Evolutionary conservation across 129 eudicot species (phyloP).

Genomic region (Helianthus tuberosus): DNA sequence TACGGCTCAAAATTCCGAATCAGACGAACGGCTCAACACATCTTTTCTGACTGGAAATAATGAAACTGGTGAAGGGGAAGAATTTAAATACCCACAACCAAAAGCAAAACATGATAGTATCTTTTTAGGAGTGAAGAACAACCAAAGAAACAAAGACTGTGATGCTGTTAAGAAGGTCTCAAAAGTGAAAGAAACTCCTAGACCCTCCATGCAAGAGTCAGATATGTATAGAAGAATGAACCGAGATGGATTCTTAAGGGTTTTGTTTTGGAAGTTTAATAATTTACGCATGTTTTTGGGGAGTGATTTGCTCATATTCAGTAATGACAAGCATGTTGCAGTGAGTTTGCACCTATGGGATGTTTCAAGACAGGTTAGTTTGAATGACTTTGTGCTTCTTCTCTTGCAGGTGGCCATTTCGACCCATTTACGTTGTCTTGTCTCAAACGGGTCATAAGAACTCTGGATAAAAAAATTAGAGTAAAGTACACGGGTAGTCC

Average conservation of each 20-base stretch:
- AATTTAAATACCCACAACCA: constrained; percentile 36
- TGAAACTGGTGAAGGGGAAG: constrained; percentile 40
- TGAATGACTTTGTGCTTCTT: neutral
- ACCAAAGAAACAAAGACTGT: constrained; percentile 55
- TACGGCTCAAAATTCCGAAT: constrained; percentile 52
- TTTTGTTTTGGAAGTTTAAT: constrained; percentile 92
- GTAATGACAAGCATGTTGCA: constrained; percentile 91
- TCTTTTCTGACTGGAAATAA: constrained; percentile 51
- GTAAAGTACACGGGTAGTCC: no score
- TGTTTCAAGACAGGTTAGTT: constrained; percentile 82
- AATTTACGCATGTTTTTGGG: constrained; percentile 95
- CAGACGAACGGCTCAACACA: constrained; percentile 52
- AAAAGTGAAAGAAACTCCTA: constrained; percentile 76
- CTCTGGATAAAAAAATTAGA: neutral
- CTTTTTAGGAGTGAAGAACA: constrained; percentile 66
- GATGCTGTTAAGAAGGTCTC: constrained; percentile 70
- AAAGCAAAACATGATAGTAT: constrained; percentile 43
- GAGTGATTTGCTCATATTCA: constrained; percentile 90
- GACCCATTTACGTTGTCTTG: neutral
- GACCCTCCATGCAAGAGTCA: constrained; percentile 80
- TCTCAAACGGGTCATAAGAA: neutral
- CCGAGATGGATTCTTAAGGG: constrained; percentile 77
- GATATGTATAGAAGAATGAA: constrained; percentile 78
- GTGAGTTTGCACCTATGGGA: constrained; percentile 99
- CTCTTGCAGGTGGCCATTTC: neutral